Evolutionary conservation across 2,329 filamentous ascomycete genomes (phyloP).

Genomic region (Colletotrichum zoysiae): DNA sequence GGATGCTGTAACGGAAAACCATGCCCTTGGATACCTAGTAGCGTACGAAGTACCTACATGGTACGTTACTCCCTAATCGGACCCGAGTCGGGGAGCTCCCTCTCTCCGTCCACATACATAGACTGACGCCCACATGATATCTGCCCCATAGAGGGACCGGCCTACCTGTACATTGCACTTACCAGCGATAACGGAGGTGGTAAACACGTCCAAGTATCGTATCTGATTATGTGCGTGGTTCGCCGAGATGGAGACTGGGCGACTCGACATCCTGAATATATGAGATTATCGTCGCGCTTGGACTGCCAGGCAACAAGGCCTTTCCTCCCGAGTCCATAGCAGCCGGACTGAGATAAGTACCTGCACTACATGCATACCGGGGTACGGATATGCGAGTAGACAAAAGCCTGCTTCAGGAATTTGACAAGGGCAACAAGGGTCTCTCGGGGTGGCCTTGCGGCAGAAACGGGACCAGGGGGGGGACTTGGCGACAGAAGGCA

Average conservation of each 20-base stretch:
- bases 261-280: not conserved
- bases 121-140: conserved; percentile 1
- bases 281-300: not conserved
- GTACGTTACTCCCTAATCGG: not conserved
- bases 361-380: not conserved
- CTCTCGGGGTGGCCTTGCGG: not conserved
- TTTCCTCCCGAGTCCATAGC: not conserved
- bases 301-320: not conserved
- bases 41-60: too few species aligned
- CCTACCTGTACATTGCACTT: not conserved
- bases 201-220: conserved; percentile 12
- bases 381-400: not conserved
- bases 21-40: not conserved
- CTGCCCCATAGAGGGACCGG: not conserved
- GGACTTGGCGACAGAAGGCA: not conserved
- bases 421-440: conserved; percentile 13
- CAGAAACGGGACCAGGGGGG: conserved; percentile 3
- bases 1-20: conserved; percentile 25
- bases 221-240: not conserved
- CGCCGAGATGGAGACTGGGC: not conserved
- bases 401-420: not conserved
- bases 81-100: conserved; percentile 3
- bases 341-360: not conserved
- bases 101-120: not conserved
- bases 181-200: not conserved